Evolutionary conservation across 23 red algal genomes (phyloP).

Genomic region (Gracilaria gracilis): DNA sequence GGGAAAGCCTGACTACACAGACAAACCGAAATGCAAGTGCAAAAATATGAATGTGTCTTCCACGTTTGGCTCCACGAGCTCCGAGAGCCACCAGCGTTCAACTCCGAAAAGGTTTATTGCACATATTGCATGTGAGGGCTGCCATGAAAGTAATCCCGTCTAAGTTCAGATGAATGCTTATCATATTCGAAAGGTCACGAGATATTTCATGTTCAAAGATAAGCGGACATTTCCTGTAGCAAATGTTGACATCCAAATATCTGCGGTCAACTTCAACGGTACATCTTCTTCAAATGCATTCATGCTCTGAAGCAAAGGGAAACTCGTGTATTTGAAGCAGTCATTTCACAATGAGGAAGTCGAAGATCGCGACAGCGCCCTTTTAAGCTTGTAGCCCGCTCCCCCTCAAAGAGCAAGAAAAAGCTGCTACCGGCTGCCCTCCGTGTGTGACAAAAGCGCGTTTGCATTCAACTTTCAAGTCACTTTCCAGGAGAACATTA

Average conservation of each 20-base stretch:
- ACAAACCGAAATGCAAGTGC: background rate
- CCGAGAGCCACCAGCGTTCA: no score
- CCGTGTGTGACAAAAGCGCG: background rate
- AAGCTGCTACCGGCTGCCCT: background rate
- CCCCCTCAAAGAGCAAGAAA: background rate
- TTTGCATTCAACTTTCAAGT: slow-evolving; percentile 28
- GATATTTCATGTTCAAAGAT: slow-evolving; percentile 36
- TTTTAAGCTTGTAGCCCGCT: background rate
- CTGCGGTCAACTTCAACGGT: slow-evolving; percentile 7
- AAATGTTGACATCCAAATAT: background rate
- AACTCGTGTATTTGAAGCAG: background rate
- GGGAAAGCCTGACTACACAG: no score
- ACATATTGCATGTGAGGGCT: no score
- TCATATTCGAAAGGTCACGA: slow-evolving; percentile 30
- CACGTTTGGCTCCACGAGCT: no score
- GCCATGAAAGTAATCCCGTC: background rate
- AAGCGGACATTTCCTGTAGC: slow-evolving; percentile 11
- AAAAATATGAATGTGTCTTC: no score
- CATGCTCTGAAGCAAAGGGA: background rate
- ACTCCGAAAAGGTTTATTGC: no score
- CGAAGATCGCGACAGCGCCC: slow-evolving; percentile 4
- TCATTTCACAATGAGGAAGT: background rate
- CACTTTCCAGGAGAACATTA: background rate
- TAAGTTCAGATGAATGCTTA: slow-evolving; percentile 18
- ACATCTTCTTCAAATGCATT: slow-evolving; percentile 25